Evolutionary conservation across 169 alveolate species (phyloP).

Genomic region (Cryptosporidium canis): DNA sequence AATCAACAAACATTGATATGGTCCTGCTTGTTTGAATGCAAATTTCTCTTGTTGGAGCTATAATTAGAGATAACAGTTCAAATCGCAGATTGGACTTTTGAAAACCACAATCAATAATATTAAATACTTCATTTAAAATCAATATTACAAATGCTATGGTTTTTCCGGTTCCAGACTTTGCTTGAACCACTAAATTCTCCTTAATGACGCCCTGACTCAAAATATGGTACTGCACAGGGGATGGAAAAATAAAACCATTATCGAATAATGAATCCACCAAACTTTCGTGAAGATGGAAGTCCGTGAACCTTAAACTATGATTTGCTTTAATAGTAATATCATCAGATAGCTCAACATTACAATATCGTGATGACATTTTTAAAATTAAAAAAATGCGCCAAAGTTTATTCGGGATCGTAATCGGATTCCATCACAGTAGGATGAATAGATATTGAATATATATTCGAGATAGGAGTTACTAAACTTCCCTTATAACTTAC

Average conservation of each 20-base stretch:
- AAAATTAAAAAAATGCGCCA: slow-evolving; percentile 1
- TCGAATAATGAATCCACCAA: background rate
- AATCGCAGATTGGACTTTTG: background rate
- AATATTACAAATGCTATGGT: slow-evolving; percentile 73
- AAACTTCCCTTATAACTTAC: background rate
- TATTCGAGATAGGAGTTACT: background rate
- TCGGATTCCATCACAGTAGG: slow-evolving; percentile 31
- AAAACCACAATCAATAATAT: background rate
- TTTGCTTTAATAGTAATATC: slow-evolving; percentile 10
- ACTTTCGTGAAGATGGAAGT: slow-evolving; percentile 33
- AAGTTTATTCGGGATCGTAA: background rate
- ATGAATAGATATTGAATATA: background rate
- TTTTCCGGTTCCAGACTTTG: slow-evolving; percentile 79
- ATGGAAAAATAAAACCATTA: slow-evolving; percentile 44
- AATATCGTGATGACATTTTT: background rate
- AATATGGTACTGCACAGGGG: slow-evolving; percentile 63
- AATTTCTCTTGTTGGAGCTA: slow-evolving; percentile 90
- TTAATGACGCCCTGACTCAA: slow-evolving; percentile 16
- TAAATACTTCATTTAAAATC: slow-evolving; percentile 42
- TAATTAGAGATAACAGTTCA: background rate
- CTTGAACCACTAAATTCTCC: slow-evolving; percentile 73
- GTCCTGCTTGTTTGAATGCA: slow-evolving; percentile 84
- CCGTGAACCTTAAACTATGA: slow-evolving; percentile 22
- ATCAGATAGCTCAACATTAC: background rate
- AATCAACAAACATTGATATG: background rate